Evolutionary conservation across 352 stramenopile genomes (phyloP), one percentile per base, ranked within the genome.

Genomic region (Peronospora belbahrii): DNA sequence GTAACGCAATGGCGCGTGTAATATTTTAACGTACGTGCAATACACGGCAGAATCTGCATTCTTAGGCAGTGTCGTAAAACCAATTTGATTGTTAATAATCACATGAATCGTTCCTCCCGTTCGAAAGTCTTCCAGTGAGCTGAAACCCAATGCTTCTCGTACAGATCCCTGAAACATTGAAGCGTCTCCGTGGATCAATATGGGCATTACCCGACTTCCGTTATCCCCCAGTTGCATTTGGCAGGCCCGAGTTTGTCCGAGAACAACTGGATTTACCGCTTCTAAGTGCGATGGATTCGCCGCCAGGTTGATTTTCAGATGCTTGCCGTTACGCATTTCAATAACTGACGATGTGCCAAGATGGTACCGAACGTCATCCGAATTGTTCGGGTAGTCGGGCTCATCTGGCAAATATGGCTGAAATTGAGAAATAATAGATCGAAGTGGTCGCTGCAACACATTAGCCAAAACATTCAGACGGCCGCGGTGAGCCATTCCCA

Each of bases 251-350:
- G 85, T 69, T 63, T 99, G 97, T 14, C 97, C 97, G 30, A 96
- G 59, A 2, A 99, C 96, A 10, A 99, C 88, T 0, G 96, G 84
- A 66, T 99, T 97, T 18, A 99, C 96, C 27, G 95, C 96, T 68
- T 99, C 97, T 11, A 99, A 70, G 64, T 99, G 96, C n/a, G 92
- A 98, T 18, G 97, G 96, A 64, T 99, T 99, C 8, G 96, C 93
- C 7, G 97, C 83, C 35, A 99, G 78, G 28, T 80, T 84, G 6
- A 93, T 75, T 53, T 92, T 74, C 31, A 94, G 49, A 5, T 52
- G 34, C 6, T 74, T 75, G 4, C 74, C 80, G 15, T 68, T 87
- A 28, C 59, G 71, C 74, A 83, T 86, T 44, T 77, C 62, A 33
- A 88, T 62, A 15, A 74, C 40, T 10, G 74, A 90, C 15, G 77